phyloP scores from a whole-genome alignment of 345 rosid genomes.

The Odontarrhena argentea region DNA sequence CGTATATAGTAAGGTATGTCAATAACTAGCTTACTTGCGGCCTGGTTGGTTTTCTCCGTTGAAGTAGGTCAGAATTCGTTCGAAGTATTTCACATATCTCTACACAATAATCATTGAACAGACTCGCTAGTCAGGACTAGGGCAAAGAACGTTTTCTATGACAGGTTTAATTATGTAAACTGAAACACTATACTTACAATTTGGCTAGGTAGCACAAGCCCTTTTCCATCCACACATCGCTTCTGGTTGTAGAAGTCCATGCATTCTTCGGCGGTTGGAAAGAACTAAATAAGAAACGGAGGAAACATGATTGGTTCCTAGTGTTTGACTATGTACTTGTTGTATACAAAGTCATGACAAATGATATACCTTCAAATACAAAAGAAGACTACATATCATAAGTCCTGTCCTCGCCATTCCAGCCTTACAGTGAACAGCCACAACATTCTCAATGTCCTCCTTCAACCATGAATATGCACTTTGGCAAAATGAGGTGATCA shows the following conservation, averaged over 20 bases:
- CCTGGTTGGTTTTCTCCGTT: slow-evolving; percentile 81
- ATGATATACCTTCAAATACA: slow-evolving; percentile 64
- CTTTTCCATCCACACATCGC: slow-evolving; percentile 85
- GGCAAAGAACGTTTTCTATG: slow-evolving; percentile 4
- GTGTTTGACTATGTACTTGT: slow-evolving; percentile 14
- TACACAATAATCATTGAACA: slow-evolving; percentile 33
- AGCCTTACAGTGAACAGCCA: slow-evolving; percentile 90
- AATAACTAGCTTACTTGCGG: slow-evolving; percentile 54
- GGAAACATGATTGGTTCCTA: slow-evolving; percentile 13
- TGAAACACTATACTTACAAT: slow-evolving; percentile 55
- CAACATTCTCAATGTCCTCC: slow-evolving; percentile 91
- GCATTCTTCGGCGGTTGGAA: slow-evolving; percentile 92
- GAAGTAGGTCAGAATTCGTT: slow-evolving; percentile 70
- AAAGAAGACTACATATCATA: slow-evolving; percentile 87
- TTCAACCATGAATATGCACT: slow-evolving; percentile 90
- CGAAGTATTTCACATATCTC: slow-evolving; percentile 88
- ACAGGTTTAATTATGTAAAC: background rate
- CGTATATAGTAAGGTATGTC: slow-evolving; percentile 1
- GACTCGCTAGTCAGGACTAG: slow-evolving; percentile 6
- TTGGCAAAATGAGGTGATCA: slow-evolving; percentile 73
- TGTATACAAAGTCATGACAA: slow-evolving; percentile 12
- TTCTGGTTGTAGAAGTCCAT: slow-evolving; percentile 86
- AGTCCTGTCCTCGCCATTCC: slow-evolving; percentile 96
- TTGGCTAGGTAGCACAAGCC: slow-evolving; percentile 87
- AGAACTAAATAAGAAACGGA: slow-evolving; percentile 53